These are phyloP conservation scores for Capsicum pubescens DNA, from an alignment of 257 asterid species.

Conservation along the genomic window DNA sequence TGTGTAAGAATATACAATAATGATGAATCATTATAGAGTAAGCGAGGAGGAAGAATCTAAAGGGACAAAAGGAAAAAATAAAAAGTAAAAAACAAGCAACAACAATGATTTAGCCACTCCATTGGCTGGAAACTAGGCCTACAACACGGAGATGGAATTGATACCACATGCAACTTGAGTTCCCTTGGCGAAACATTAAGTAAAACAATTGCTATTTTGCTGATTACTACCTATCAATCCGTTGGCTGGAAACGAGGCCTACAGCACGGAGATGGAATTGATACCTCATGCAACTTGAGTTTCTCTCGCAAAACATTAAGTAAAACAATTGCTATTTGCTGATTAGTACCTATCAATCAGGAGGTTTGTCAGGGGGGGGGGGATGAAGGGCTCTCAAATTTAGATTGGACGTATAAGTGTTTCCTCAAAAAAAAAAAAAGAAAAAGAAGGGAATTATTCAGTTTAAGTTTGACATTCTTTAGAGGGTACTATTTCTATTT, in stretches of 20 bases:
- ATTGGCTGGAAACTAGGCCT: not conserved
- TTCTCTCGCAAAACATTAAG: not conserved
- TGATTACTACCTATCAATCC: not conserved
- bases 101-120: not conserved
- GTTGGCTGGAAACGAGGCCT: not conserved
- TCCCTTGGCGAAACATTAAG: not conserved
- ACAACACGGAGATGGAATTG: not conserved
- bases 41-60: slow-evolving; percentile 2
- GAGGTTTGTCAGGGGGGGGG: not conserved
- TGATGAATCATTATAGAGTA: not conserved
- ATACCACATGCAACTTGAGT: slow-evolving; percentile 14
- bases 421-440: not conserved
- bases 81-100: not conserved
- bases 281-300: slow-evolving; percentile 9
- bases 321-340: not conserved
- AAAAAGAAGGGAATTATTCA: not conserved
- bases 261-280: not conserved
- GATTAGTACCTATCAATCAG: not conserved
- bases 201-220: not conserved
- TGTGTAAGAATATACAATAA: not conserved
- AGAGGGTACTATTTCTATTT: slow-evolving; percentile 7
- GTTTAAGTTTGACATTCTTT: not conserved
- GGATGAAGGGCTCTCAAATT: not conserved
- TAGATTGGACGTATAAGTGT: not conserved
- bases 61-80: not conserved